Evolutionary conservation across 1,139 yeast genomes (phyloP).

Genomic region (Suhomyces bolitotheri): DNA sequence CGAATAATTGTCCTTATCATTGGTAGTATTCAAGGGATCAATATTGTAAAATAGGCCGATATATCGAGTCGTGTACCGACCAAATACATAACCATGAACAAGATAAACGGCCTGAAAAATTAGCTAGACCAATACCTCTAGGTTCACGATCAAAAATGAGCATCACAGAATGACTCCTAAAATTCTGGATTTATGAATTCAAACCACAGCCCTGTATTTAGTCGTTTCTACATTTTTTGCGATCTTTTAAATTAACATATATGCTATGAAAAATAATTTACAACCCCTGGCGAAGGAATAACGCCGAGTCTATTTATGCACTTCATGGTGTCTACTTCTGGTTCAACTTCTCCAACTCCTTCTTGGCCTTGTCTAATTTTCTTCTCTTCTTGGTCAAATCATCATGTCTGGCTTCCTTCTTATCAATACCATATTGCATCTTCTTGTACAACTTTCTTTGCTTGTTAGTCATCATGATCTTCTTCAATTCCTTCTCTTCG

Average conservation of each 20-base stretch:
- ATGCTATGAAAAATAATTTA: conserved; percentile 5
- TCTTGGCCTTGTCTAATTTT: conserved; percentile 69
- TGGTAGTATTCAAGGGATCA: neutral
- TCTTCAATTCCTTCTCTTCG: conserved; percentile 84
- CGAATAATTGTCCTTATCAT: conserved; percentile 3
- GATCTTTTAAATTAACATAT: conserved; percentile 1
- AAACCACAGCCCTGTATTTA: too few species aligned
- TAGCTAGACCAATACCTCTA: too few species aligned
- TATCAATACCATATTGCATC: conserved; percentile 90
- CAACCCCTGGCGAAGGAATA: neutral
- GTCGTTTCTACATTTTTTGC: too few species aligned
- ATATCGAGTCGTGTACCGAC: too few species aligned
- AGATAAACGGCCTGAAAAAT: too few species aligned
- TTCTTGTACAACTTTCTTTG: conserved; percentile 92
- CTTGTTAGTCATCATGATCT: conserved; percentile 97
- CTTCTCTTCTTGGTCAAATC: conserved; percentile 76
- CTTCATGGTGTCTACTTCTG: conserved; percentile 17
- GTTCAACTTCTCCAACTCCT: conserved; percentile 48
- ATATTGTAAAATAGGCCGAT: too few species aligned
- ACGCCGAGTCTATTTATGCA: neutral
- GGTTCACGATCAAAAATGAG: too few species aligned
- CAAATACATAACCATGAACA: too few species aligned
- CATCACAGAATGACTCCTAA: too few species aligned
- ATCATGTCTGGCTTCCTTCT: conserved; percentile 79
- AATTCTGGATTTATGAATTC: too few species aligned